Base-by-base conservation (phyloP, 108 stramenopile species). In the Fragilaria radians region DNA sequence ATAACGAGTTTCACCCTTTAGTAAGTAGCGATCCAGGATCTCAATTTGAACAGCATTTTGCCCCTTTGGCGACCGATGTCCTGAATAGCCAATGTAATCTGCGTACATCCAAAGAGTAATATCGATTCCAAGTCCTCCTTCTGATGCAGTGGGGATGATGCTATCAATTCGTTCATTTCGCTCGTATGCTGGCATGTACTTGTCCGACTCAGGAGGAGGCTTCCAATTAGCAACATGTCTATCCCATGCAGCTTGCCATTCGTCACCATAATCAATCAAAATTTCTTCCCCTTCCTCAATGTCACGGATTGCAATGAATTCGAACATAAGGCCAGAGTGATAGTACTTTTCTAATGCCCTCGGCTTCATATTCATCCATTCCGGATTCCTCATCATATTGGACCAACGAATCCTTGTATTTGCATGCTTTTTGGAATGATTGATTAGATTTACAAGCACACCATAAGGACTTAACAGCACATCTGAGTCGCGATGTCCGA, bases 381-480 rank as follows among this genome's bases (percentile, higher is more conserved):
- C 68, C 31, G 32, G 50, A 52, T 70, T 63, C 1, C 68, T 59
- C 67, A 58, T 61, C 5, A 26, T 27, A 5, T 68, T 42, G 23
- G 64, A 68, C 77, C 74, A 78, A 11, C 47, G 61, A 32, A 89
- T 61, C 50, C 63, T 51, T 1, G 79, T 71, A 64, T 89, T 89
- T 21, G 83, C 73, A 3, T 55, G 45, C 4, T 57, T 57, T 4
- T 54, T 57, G n/a, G 66, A 70, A 61, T 90, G 88, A 52, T 90
- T 90, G 62, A 90, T 73, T 26, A 68, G 72, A 49, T 77, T 76
- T 18, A 77, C 79, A 25, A 70, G 46, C 3, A 64, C 57, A 4
- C 76, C 80, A 33, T 79, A 82, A 0, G 85, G 85, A 59, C 70
- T 79, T 17, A 86, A 58, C 62, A 86, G 33, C 0, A 86, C 54